Percentiles rank a stretch among this genome's conserved stretches.
phyloP scores from a whole-genome alignment of 129 eudicot species.

The Artemisia annua region DNA sequence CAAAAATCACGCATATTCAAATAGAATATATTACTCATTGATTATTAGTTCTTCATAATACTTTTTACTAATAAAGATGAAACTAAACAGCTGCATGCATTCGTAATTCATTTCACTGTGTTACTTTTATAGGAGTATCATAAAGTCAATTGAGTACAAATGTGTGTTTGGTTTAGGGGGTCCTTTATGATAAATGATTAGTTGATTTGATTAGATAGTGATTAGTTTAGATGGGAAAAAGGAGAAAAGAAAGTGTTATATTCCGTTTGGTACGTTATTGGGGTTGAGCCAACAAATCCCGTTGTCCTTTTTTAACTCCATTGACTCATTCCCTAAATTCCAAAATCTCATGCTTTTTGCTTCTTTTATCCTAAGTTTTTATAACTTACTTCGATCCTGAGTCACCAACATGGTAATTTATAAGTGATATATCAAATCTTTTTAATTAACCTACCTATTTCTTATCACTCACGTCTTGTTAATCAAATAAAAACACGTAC shows the following conservation, averaged over 20 bases:
- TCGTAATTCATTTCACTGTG: not conserved
- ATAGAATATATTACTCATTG: too few relatives aligned
- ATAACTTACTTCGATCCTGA: not conserved
- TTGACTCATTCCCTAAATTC: conserved; percentile 19
- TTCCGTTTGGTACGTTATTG: conserved; percentile 39
- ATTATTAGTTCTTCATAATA: too few relatives aligned
- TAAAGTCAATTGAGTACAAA: conserved; percentile 2
- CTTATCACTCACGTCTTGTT: too few relatives aligned
- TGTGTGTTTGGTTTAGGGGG: conserved; percentile 7
- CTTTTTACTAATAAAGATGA: too few relatives aligned
- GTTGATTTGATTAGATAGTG: conserved; percentile 26
- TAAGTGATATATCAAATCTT: not conserved
- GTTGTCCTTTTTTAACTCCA: conserved; percentile 36
- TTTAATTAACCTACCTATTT: too few relatives aligned
- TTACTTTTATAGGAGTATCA: not conserved
- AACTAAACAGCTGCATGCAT: too few relatives aligned
- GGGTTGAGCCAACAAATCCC: conserved; percentile 57
- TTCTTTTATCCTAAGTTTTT: not conserved
- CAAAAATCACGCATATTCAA: too few relatives aligned
- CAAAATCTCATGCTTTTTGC: conserved; percentile 23
- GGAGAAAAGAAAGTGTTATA: conserved; percentile 12
- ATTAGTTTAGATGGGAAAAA: conserved; percentile 23
- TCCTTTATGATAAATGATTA: conserved; percentile 30
- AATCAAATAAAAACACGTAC: too few relatives aligned
- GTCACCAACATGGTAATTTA: not conserved